Evolutionary conservation across 164 flowering plant species (phyloP), one percentile per base, ranked within the genome.

Genomic region (Hamamelis virginiana): DNA sequence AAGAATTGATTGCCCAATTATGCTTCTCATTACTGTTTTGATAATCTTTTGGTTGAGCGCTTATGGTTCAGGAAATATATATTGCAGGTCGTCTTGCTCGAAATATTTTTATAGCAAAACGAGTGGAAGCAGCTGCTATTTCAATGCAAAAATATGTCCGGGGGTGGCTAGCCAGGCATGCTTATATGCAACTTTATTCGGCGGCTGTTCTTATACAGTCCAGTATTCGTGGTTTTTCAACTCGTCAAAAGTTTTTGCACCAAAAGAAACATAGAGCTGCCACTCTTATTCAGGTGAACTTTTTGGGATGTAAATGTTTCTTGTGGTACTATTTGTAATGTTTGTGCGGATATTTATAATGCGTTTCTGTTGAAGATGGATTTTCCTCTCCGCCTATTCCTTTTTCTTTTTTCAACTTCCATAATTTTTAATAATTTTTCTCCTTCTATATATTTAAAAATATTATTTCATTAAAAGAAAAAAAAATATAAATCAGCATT

Each of bases 231-330:
- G 89, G 87, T 58, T 89, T 84, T 66, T 78, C 78, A 19, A 61
- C 77, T 53, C 96, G 94, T 47, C 80, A 79, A 66, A 85, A 60
- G 52, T 88, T 84, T 77, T 72, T 87, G 62, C 65, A 69, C 41
- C 76, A 62, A 58, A 91, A 77, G 82, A 83, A 85, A 71, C 84
- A 84, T 47, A 89, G 70, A 75, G 98, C 98, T 81, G 98, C 96
- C 23, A 74, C 84, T 48, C 12, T 78, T 21, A 93, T 96, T 74
- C 99, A 96, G 99, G 99, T 93, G 55, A 71, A 43, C 57, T 70
- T 65, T n/a, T 38, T n/a, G n/a, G n/a, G n/a, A n/a, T n/a, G n/a
- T n/a, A n/a, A n/a, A n/a, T n/a, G n/a, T n/a, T n/a, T n/a, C n/a
- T n/a, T n/a, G n/a, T n/a, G n/a, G n/a, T n/a, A n/a, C n/a, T n/a